phyloP scores from a whole-genome alignment of 2,329 filamentous ascomycete genomes.

The Stemphylium lycopersici region DNA sequence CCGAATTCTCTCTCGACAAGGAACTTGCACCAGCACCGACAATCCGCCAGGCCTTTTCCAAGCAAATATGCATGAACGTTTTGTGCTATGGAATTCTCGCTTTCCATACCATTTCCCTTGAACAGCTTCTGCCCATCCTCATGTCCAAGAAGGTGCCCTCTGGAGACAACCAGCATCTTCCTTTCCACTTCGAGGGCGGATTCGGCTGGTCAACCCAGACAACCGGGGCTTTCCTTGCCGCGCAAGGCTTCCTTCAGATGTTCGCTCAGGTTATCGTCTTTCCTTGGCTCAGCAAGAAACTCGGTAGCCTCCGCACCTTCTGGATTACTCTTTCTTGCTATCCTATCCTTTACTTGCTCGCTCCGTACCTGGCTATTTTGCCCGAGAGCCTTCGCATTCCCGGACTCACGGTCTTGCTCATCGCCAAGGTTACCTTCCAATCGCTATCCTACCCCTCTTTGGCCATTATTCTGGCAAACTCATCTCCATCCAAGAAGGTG shows the following conservation, averaged over 20 bases:
- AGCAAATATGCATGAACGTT: conserved; percentile 84
- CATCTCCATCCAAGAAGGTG: conserved; percentile 80
- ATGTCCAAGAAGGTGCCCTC: conserved; percentile 71
- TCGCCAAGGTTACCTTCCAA: conserved; percentile 93
- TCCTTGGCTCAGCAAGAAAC: conserved; percentile 72
- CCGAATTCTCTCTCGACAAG: conserved; percentile 46
- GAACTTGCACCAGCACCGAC: conserved; percentile 26
- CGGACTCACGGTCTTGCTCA: conserved; percentile 76
- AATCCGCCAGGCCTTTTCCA: conserved; percentile 72
- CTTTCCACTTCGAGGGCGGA: conserved; percentile 88
- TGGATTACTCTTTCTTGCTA: conserved; percentile 81
- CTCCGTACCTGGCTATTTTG: conserved; percentile 87
- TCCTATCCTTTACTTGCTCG: conserved; percentile 83
- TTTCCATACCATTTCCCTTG: conserved; percentile 96
- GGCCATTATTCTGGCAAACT: conserved; percentile 86
- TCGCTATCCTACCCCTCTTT: conserved; percentile 91
- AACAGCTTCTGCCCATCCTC: conserved; percentile 91
- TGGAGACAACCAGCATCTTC: conserved; percentile 62
- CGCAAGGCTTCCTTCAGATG: conserved; percentile 90
- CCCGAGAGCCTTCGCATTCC: conserved; percentile 73
- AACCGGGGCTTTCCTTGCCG: conserved; percentile 85
- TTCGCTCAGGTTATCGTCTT: conserved; percentile 84
- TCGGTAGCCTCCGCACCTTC: conserved; percentile 83
- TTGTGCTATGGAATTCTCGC: conserved; percentile 89
- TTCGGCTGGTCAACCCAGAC: conserved; percentile 82